phyloP scores from a whole-genome alignment of 164 flowering plant species.

The Liquidambar formosana region DNA sequence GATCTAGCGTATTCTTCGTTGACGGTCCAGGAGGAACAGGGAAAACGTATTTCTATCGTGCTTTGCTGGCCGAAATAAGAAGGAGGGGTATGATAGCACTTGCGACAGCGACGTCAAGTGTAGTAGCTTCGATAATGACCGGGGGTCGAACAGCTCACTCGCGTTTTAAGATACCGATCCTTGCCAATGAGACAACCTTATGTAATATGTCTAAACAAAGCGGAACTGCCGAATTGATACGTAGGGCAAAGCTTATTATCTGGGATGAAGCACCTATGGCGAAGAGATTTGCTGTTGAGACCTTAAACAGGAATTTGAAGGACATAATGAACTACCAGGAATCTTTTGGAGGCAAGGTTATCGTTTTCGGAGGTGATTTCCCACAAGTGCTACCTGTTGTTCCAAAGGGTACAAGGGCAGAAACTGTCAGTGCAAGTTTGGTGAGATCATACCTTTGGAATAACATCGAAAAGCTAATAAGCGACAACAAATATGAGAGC shows the following conservation, averaged over 20 bases:
- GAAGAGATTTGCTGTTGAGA: background rate
- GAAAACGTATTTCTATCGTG: slow-evolving; percentile 20
- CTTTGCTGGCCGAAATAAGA: slow-evolving; percentile 16
- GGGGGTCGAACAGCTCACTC: slow-evolving; percentile 33
- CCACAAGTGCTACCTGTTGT: slow-evolving; percentile 1
- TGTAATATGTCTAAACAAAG: slow-evolving; percentile 14
- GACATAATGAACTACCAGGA: background rate
- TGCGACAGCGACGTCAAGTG: slow-evolving; percentile 17
- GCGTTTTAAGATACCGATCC: slow-evolving; percentile 21
- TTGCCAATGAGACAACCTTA: no score
- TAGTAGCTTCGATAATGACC: slow-evolving; percentile 16
- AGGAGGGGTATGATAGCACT: slow-evolving; percentile 7
- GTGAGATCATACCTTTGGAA: slow-evolving; percentile 6
- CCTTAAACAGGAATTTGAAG: slow-evolving; percentile 5
- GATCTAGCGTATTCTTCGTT: slow-evolving; percentile 9
- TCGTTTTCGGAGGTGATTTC: slow-evolving; percentile 14
- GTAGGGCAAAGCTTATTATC: background rate
- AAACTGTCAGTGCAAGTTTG: slow-evolving; percentile 5
- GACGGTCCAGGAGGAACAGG: slow-evolving; percentile 26
- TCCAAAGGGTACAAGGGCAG: background rate
- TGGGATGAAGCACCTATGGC: slow-evolving; percentile 22
- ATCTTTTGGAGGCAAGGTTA: slow-evolving; percentile 9
- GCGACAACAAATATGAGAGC: slow-evolving; percentile 10
- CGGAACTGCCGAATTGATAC: background rate
- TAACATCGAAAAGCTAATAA: background rate